A percentile compares a stretch with the other conserved stretches of the same genome.
These are phyloP conservation scores for Pseudopithomyces maydicus DNA, from an alignment of 2,329 filamentous ascomycete species.

Conservation along the genomic window DNA sequence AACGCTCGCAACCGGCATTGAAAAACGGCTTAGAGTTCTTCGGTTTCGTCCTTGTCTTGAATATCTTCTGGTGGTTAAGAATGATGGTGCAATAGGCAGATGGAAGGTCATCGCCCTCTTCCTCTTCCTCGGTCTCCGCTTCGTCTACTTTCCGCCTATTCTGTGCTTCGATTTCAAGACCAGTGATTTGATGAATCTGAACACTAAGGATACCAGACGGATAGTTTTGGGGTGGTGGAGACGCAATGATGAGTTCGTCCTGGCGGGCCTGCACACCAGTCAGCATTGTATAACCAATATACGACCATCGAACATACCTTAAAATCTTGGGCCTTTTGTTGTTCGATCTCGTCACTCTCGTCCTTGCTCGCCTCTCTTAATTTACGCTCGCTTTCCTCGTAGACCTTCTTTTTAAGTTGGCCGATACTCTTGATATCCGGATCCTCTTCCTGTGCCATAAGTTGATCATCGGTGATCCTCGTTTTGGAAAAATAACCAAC, in stretches of 20 bases:
- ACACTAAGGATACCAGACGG: slow-evolving; percentile 71
- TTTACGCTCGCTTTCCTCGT: slow-evolving; percentile 61
- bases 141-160: slow-evolving; percentile 60
- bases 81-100: slow-evolving; percentile 76
- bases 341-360: slow-evolving; percentile 66
- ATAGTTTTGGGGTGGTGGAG: slow-evolving; percentile 66
- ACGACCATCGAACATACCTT: slow-evolving; percentile 48
- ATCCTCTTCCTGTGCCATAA: slow-evolving; percentile 65
- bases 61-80: slow-evolving; percentile 72
- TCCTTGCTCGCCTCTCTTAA: slow-evolving; percentile 67
- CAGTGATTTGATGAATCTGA: slow-evolving; percentile 74
- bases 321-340: slow-evolving; percentile 71
- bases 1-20: slow-evolving; percentile 76
- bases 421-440: slow-evolving; percentile 61
- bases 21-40: slow-evolving; percentile 80
- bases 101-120: slow-evolving; percentile 67
- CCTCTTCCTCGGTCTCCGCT: slow-evolving; percentile 63
- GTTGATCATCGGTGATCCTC: slow-evolving; percentile 65
- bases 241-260: slow-evolving; percentile 70
- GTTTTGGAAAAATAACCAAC: slow-evolving; percentile 75
- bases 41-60: slow-evolving; percentile 75
- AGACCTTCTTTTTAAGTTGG: slow-evolving; percentile 64
- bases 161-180: slow-evolving; percentile 65
- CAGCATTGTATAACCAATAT: slow-evolving; percentile 40
- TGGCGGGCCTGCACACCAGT: slow-evolving; percentile 32